A percentile compares a stretch with the other conserved stretches of the same genome.
Conservation (phyloP, 768 basidiomycete species). For the Guyanaporus albipodus region DNA sequence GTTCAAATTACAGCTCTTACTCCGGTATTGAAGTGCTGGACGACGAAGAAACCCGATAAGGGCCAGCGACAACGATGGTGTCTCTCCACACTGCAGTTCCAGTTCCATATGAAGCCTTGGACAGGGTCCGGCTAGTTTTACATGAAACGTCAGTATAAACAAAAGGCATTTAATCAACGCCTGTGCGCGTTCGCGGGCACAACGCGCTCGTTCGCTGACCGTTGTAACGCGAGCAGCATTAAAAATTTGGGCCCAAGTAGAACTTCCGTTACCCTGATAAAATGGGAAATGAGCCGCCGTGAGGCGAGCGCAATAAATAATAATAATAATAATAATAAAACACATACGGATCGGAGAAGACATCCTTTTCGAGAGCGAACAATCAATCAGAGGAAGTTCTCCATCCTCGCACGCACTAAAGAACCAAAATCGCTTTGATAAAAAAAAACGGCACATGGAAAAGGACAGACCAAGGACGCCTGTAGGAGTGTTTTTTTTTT, state of each 20-base stretch:
- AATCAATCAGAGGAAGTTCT: no score
- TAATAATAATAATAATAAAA: no score
- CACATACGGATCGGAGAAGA: not conserved
- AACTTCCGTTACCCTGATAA: not conserved
- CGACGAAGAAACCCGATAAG: constrained; percentile 22
- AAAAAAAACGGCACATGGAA: no score
- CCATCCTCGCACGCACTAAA: no score
- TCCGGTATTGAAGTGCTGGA: constrained; percentile 39
- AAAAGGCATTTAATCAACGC: constrained; percentile 44
- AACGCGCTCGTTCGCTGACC: constrained; percentile 41
- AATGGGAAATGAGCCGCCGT: no score
- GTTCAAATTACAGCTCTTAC: no score
- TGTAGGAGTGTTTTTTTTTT: not conserved
- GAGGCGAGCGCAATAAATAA: not conserved
- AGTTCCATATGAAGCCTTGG: no score
- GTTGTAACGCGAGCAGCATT: constrained; percentile 44
- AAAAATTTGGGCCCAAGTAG: not conserved
- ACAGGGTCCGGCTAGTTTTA: constrained; percentile 17
- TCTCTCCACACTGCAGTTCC: no score
- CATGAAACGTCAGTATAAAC: constrained; percentile 43
- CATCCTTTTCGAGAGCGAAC: not conserved
- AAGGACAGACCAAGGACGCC: no score
- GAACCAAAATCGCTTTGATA: not conserved
- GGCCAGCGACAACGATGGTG: constrained; percentile 40
- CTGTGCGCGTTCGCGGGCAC: constrained; percentile 37